Base-by-base conservation (phyloP, 305 asterid genomes). In the Ilex paraguariensis region DNA sequence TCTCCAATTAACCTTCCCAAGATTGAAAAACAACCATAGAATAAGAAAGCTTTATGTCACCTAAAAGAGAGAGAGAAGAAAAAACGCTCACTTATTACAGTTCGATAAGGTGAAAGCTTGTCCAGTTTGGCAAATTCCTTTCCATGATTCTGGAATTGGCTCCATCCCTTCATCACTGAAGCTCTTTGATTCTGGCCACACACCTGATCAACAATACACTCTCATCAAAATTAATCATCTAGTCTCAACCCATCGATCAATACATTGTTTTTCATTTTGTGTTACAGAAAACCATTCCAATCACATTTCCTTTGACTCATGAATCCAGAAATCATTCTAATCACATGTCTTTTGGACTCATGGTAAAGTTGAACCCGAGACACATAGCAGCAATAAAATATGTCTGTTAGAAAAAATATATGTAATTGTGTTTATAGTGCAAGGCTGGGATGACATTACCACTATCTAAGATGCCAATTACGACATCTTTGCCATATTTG, bases 151-250 rank as follows among this genome's bases (percentile, higher is more conserved):
- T 10, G 98, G 98, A 50, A 89, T 51, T 6, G 88, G 81, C 8
- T 81, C 93, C 84, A 89, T 62, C 45, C 85, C 93, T 75, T 66
- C 68, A 33, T 89, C 97, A 3, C 64, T 66, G 65, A 88, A 88
- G 80, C 98, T 91, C 68, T 78, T 46, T 0, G 96, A 91, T 71
- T 91, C 98, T 15, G 98, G 97, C 97, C 98, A 91, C 55, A 87
- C 75, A 33, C 97, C 97, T 91, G 72, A 69, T 63, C 63, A 51
- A 52, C 46, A 13, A 59, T 42, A 50, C 65, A 40, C 60, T 52
- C 31, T 70, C 79, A 56, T 68, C 67, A 66, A 6, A 5, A 52
- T 52, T 54, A 54, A 36, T 36, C 42, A 36, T 36, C 10, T 54
- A 15, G 5, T 21, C n/a, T 54, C 32, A 54, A 54, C n/a, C 30